A percentile compares a stretch with the other conserved stretches of the same genome.
Conservation (phyloP, 768 basidiomycete species). For the Baorangia bicolor region DNA sequence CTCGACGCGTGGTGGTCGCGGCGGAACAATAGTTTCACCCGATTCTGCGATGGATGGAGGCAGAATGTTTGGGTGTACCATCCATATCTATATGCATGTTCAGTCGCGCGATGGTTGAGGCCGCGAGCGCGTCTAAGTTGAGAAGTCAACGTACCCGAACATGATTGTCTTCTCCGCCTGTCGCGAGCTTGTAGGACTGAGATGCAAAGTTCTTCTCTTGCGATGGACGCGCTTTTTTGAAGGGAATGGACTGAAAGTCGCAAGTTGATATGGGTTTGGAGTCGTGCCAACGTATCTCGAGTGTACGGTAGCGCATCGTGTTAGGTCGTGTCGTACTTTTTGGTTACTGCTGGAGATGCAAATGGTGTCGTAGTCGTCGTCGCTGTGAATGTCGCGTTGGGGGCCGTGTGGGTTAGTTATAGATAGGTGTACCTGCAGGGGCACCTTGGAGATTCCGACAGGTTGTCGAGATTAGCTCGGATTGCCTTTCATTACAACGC, state of each 20-base stretch:
- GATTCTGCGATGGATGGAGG: conserved; percentile 54
- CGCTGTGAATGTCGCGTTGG: conserved; percentile 4
- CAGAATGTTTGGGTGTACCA: conserved; percentile 88
- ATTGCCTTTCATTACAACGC: conserved; percentile 4
- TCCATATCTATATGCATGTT: conserved; percentile 67
- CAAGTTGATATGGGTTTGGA: conserved; percentile 93
- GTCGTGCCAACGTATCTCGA: conserved; percentile 97
- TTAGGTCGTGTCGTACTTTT: not conserved
- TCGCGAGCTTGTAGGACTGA: conserved; percentile 88
- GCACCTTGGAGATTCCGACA: not conserved
- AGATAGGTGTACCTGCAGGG: conserved; percentile 4
- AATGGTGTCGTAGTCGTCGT: conserved; percentile 9
- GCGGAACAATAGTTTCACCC: conserved; percentile 33
- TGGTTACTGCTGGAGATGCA: not conserved
- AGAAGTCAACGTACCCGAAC: conserved; percentile 71
- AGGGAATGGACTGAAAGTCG: conserved; percentile 88
- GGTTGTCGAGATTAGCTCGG: conserved; percentile 13
- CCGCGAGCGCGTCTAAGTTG: conserved; percentile 8
- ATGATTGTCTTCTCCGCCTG: conserved; percentile 95
- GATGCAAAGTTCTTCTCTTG: conserved; percentile 56
- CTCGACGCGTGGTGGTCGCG: conserved; percentile 83
- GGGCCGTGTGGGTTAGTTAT: conserved; percentile 4
- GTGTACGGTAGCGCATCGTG: conserved; percentile 80
- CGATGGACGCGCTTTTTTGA: conserved; percentile 73
- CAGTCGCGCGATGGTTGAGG: conserved; percentile 6